A percentile compares a stretch with the other conserved stretches of the same genome.
phyloP scores from a whole-genome alignment of 2,329 filamentous ascomycete species.

The Zymoseptoria crescenta region DNA sequence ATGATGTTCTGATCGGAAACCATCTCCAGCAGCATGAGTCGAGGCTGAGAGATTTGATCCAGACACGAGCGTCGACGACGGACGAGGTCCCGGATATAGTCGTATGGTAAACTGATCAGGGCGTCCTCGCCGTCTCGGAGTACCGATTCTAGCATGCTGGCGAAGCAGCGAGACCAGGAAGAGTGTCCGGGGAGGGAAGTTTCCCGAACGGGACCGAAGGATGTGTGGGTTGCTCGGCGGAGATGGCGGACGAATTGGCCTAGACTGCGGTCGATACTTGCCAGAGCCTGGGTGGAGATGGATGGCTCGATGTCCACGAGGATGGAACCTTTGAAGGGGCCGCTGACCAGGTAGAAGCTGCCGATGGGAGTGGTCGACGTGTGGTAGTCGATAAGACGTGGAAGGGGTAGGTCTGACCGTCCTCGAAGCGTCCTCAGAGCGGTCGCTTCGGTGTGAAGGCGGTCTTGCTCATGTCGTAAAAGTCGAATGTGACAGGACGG shows the following conservation, averaged over 20 bases:
- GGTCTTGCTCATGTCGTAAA: slow-evolving; percentile 37
- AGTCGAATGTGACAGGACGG: slow-evolving; percentile 32
- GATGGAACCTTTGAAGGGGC: slow-evolving; percentile 23
- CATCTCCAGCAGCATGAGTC: slow-evolving; percentile 45
- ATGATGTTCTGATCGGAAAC: slow-evolving; percentile 45
- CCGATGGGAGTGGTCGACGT: slow-evolving; percentile 14
- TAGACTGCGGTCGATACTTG: slow-evolving; percentile 33
- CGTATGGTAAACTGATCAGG: slow-evolving; percentile 50
- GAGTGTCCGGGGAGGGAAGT: slow-evolving; percentile 33
- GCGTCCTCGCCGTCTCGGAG: slow-evolving; percentile 53
- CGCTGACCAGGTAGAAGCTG: slow-evolving; percentile 22
- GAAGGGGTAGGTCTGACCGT: slow-evolving; percentile 31
- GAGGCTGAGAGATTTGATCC: slow-evolving; percentile 44
- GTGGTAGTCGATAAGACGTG: slow-evolving; percentile 33
- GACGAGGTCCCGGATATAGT: slow-evolving; percentile 46
- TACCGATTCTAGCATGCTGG: slow-evolving; percentile 43
- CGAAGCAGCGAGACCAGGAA: slow-evolving; percentile 50
- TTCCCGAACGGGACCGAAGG: slow-evolving; percentile 39
- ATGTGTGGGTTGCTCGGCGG: slow-evolving; percentile 37
- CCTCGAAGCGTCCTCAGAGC: slow-evolving; percentile 33
- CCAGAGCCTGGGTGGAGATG: slow-evolving; percentile 31
- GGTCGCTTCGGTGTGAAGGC: slow-evolving; percentile 33
- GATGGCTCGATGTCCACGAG: slow-evolving; percentile 21
- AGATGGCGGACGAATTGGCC: slow-evolving; percentile 37
- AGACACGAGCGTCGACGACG: slow-evolving; percentile 38